Conservation (phyloP, 805 yeast species). For the Starmerella asiatica region DNA sequence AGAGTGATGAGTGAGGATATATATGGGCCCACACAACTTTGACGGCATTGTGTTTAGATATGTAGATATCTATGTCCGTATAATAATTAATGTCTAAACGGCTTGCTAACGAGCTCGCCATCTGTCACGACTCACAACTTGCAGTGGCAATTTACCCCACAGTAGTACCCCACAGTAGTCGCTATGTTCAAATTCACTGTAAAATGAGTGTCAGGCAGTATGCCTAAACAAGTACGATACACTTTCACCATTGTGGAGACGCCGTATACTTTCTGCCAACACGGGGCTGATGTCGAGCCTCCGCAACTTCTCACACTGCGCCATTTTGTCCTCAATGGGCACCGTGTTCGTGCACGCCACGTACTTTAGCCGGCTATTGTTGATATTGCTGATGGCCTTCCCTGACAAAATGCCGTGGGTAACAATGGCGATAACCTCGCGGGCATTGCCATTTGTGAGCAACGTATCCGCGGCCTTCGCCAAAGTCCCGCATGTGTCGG, state of each 20-base stretch:
- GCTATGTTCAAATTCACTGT: too few relatives aligned
- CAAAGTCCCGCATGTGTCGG: conserved; percentile 95
- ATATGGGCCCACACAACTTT: too few relatives aligned
- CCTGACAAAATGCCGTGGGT: conserved; percentile 94
- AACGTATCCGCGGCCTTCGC: conserved; percentile 89
- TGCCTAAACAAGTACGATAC: conserved; percentile 64
- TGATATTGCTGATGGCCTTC: conserved; percentile 64
- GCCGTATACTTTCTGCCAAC: conserved; percentile 84
- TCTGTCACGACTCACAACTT: not conserved
- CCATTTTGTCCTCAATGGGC: conserved; percentile 59
- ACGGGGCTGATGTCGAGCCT: conserved; percentile 75
- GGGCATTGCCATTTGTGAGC: conserved; percentile 59
- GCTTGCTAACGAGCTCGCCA: too few relatives aligned
- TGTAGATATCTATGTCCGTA: too few relatives aligned
- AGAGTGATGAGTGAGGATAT: too few relatives aligned
- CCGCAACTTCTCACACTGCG: conserved; percentile 51
- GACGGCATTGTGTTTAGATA: too few relatives aligned
- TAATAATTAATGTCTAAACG: too few relatives aligned
- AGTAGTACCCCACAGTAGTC: too few relatives aligned
- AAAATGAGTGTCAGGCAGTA: conserved; percentile 6
- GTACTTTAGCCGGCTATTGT: conserved; percentile 49
- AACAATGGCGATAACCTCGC: conserved; percentile 80
- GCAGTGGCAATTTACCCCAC: not conserved
- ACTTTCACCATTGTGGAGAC: conserved; percentile 93
- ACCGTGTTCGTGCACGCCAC: conserved; percentile 91